Evolutionary conservation across 805 yeast species (phyloP).

Genomic region (Candida nanaspora): DNA sequence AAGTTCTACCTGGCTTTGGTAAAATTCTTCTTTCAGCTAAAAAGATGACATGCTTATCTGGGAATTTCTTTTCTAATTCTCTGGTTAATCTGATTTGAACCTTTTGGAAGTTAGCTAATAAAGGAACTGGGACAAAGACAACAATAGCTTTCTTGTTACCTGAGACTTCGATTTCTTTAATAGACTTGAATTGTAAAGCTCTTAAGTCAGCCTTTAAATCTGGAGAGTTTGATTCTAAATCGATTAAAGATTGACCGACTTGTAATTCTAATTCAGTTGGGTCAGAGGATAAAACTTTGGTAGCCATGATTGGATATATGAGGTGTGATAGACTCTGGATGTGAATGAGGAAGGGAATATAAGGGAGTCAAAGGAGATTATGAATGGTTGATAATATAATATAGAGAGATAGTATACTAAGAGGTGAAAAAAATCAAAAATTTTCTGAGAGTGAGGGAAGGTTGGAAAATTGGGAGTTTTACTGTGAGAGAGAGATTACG

Average conservation of each 20-base stretch:
- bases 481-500: not conserved
- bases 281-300: slow-evolving; percentile 88
- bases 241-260: slow-evolving; percentile 97
- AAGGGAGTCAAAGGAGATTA: not conserved
- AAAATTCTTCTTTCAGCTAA: slow-evolving; percentile 99
- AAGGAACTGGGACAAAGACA: slow-evolving; percentile 96
- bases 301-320: not conserved
- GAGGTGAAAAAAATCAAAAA: not conserved
- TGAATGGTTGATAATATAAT: not conserved
- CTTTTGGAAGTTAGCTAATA: slow-evolving; percentile 88
- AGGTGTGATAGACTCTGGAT: no score
- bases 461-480: not conserved
- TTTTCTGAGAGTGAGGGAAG: not conserved
- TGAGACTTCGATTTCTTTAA: slow-evolving; percentile 94
- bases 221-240: slow-evolving; percentile 88
- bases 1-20: slow-evolving; percentile 96
- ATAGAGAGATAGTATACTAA: not conserved
- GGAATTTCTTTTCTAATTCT: slow-evolving; percentile 99
- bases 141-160: slow-evolving; percentile 99
- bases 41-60: slow-evolving; percentile 99
- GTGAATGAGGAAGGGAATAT: not conserved
- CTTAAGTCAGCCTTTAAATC: slow-evolving; percentile 97
- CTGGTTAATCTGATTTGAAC: slow-evolving; percentile 97
- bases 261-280: slow-evolving; percentile 99
- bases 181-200: slow-evolving; percentile 97